Base-by-base conservation (phyloP, 2,329 filamentous ascomycete species). In the Elsinoe arachidis region DNA sequence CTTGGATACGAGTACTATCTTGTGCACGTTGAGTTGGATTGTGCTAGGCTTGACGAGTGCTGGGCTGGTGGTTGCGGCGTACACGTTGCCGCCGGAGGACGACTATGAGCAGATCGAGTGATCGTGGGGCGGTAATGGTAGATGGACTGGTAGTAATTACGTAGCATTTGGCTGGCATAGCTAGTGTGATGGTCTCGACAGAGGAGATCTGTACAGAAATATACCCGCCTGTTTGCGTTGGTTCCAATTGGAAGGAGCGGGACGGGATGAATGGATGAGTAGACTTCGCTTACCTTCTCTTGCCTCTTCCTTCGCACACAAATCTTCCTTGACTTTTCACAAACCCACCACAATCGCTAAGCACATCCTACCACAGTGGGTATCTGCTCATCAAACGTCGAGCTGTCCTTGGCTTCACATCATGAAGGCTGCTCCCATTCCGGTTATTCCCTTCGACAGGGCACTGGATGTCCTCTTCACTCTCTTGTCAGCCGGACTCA, bases 1-100 rank as follows among this genome's bases (percentile, higher is more conserved):
- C 59, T 79, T 96, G 56, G 90, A 88, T 66, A 82, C 80, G 56
- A 88, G 87, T 1, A 96, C 88, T 82, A 80, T 86, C 33, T 80
- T 95, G 12, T 77, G 73, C 68, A 84, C 80, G 21, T 74, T 80
- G 23, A 83, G 80, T 63, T 85, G 81, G 80, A 75, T 72, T 56
- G 68, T 83, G 2, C 72, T 80, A 59, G 62, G 80, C 34, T 60
- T 83, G 14, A 78, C 80, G 58, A 76, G 76, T 0, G 67, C 76
- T 12, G 83, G 80, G 11, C 75, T 96, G 56, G 75, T 80, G 1
- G 73, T 83, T 10, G 87, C 88, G 1, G 86, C 85, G 4, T 82
- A 84, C 59, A 71, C 87, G 19, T 75, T 96, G 43, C 86, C 89
- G 0, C 80, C 83, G 0, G 91, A 96, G 69, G 88, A 87, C 66